Evolutionary conservation across 108 stramenopile species (phyloP).

Genomic region (Ochromonas danica): DNA sequence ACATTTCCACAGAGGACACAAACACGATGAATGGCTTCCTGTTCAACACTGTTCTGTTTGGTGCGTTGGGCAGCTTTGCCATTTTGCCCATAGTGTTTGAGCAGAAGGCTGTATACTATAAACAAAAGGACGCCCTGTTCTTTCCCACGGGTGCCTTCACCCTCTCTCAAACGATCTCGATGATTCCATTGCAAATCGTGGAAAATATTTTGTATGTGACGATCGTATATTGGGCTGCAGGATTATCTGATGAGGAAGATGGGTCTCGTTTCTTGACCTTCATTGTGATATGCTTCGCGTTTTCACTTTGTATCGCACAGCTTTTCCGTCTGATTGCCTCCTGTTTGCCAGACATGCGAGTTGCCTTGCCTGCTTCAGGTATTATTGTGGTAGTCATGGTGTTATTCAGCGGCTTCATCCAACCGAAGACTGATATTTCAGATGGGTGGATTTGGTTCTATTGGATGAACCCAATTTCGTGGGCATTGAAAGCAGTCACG

Average conservation of each 20-base stretch:
- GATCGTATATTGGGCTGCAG: constrained; percentile 53
- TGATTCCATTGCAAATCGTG: constrained; percentile 15
- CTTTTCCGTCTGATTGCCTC: constrained; percentile 48
- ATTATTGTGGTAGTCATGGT: constrained; percentile 48
- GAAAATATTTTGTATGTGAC: constrained; percentile 42
- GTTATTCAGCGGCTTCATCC: constrained; percentile 58
- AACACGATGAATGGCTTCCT: constrained; percentile 13
- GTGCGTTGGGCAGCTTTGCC: constrained; percentile 64
- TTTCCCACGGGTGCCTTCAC: constrained; percentile 68
- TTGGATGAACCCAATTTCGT: constrained; percentile 46
- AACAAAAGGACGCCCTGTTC: constrained; percentile 76
- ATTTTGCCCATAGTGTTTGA: constrained; percentile 67
- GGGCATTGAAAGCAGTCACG: constrained; percentile 38
- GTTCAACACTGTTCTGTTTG: constrained; percentile 56
- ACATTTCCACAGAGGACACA: not conserved
- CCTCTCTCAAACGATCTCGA: constrained; percentile 35
- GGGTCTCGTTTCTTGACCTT: constrained; percentile 44
- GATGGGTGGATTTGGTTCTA: constrained; percentile 47
- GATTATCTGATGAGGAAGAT: constrained; percentile 34
- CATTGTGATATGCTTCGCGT: constrained; percentile 35
- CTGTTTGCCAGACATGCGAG: constrained; percentile 41
- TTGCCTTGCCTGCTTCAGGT: constrained; percentile 45
- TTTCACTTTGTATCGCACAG: constrained; percentile 40
- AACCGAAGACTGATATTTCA: constrained; percentile 31
- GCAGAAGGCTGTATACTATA: constrained; percentile 70